These are phyloP conservation scores for Backusella westeae DNA, from an alignment of 192 early-diverging fungal species.

Conservation along the genomic window DNA sequence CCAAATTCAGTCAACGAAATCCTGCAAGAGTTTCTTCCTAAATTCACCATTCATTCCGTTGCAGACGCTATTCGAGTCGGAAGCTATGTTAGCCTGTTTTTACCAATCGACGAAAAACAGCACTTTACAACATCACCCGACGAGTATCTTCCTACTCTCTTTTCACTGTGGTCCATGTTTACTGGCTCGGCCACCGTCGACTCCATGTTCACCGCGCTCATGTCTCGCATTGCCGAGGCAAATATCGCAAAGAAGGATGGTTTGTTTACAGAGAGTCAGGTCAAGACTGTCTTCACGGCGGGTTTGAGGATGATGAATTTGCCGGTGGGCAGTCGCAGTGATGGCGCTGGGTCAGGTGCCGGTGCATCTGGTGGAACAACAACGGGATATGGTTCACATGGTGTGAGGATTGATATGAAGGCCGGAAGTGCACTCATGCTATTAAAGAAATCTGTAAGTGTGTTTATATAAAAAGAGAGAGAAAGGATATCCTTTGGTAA, in stretches of 20 bases:
- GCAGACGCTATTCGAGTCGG: constrained; percentile 53
- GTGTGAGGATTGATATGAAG: constrained; percentile 37
- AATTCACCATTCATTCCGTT: constrained; percentile 67
- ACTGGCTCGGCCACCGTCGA: constrained; percentile 59
- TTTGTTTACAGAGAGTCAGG: constrained; percentile 59
- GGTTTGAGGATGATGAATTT: constrained; percentile 48
- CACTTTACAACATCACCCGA: constrained; percentile 40
- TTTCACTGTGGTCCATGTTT: constrained; percentile 81
- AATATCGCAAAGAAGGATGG: constrained; percentile 44
- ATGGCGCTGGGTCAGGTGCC: constrained; percentile 43
- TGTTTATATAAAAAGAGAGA: background rate
- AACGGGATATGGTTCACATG: constrained; percentile 37
- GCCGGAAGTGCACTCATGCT: constrained; percentile 37
- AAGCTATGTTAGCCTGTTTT: constrained; percentile 65
- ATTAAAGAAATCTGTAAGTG: constrained; percentile 30
- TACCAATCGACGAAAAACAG: constrained; percentile 50
- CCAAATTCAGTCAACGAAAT: constrained; percentile 65
- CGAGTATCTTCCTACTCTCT: constrained; percentile 78
- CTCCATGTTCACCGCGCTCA: constrained; percentile 66
- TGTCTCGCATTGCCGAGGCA: constrained; percentile 64
- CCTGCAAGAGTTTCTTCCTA: constrained; percentile 75
- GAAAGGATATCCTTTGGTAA: background rate
- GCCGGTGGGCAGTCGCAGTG: constrained; percentile 51
- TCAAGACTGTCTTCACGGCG: constrained; percentile 55
- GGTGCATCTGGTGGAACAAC: constrained; percentile 45